Percentiles rank a stretch among this genome's conserved stretches.
Evolutionary conservation across 495 filamentous ascomycete genomes (phyloP).

Genomic region (Physcia stellaris): DNA sequence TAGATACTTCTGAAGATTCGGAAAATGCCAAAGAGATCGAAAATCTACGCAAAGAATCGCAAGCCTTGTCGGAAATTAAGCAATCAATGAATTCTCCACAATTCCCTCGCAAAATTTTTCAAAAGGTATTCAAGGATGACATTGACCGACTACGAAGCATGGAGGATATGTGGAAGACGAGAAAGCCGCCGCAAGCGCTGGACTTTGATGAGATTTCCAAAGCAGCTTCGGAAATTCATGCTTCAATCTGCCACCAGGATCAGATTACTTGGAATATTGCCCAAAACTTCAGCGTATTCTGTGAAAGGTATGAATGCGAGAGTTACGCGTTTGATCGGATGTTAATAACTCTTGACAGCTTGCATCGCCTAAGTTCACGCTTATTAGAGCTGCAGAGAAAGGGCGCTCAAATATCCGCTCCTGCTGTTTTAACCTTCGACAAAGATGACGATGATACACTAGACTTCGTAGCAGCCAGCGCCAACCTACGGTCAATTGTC

Average conservation of each 20-base stretch:
- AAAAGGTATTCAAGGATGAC: slow-evolving; percentile 85
- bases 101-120: slow-evolving; percentile 72
- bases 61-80: slow-evolving; percentile 69
- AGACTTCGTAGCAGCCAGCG: slow-evolving; percentile 84
- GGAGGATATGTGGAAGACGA: slow-evolving; percentile 93
- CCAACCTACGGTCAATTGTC: slow-evolving; percentile 71
- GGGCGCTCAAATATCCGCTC: slow-evolving; percentile 29
- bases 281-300: slow-evolving; percentile 80
- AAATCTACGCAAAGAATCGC: slow-evolving; percentile 68
- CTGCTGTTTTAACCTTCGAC: slow-evolving; percentile 71
- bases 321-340: neutral
- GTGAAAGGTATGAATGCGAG: slow-evolving; percentile 45
- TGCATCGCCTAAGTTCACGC: slow-evolving; percentile 62
- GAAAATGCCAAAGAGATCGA: slow-evolving; percentile 84
- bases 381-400: slow-evolving; percentile 44
- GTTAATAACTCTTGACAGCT: slow-evolving; percentile 24
- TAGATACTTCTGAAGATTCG: slow-evolving; percentile 64
- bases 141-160: slow-evolving; percentile 72
- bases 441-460: slow-evolving; percentile 95
- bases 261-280: slow-evolving; percentile 67
- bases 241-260: slow-evolving; percentile 45
- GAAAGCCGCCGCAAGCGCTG: slow-evolving; percentile 59
- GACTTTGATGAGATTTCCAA: slow-evolving; percentile 42
- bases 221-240: slow-evolving; percentile 34
- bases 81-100: slow-evolving; percentile 67